Percentiles rank a stretch among this genome's conserved stretches.
Conservation (phyloP, 2,329 filamentous ascomycete species). For the Trichoderma cornu-damae region DNA sequence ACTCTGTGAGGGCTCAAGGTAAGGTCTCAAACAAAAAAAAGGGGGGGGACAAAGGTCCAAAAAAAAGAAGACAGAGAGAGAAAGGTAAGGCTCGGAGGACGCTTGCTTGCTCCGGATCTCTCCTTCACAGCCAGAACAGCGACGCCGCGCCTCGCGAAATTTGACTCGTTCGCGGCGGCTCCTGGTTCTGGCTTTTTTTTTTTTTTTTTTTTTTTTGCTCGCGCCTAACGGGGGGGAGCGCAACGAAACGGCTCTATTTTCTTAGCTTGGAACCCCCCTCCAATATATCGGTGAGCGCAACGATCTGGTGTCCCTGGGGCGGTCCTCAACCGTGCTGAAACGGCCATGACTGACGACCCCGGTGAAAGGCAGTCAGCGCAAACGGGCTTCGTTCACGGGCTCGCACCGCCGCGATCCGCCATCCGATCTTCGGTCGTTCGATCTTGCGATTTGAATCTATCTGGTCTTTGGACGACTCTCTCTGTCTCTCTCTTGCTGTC, state of each 20-base stretch:
- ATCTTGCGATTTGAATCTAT: background rate
- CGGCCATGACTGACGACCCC: slow-evolving; percentile 6
- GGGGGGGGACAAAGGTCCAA: too few relatives aligned
- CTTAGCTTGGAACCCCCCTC: background rate
- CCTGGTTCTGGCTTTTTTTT: background rate
- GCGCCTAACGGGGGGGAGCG: slow-evolving; percentile 1
- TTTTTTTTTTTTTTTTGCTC: background rate
- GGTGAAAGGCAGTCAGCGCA: slow-evolving; percentile 5
- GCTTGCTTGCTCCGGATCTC: background rate
- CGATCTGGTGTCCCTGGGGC: background rate
- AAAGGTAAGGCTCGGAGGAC: background rate
- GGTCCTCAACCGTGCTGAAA: background rate
- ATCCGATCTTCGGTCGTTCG: background rate
- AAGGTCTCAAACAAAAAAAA: background rate
- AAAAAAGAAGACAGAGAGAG: background rate
- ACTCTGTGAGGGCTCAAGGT: slow-evolving; percentile 18
- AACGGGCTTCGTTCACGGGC: background rate
- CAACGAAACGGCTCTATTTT: background rate
- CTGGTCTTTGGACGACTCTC: background rate
- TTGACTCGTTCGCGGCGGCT: slow-evolving; percentile 12
- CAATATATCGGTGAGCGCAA: slow-evolving; percentile 18
- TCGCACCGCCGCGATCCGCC: background rate
- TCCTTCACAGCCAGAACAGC: slow-evolving; percentile 9
- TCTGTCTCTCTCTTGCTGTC: slow-evolving; percentile 11
- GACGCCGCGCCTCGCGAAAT: slow-evolving; percentile 14